Conservation (phyloP, 2,329 filamentous ascomycete genomes). For the Calonectria ilicicola region DNA sequence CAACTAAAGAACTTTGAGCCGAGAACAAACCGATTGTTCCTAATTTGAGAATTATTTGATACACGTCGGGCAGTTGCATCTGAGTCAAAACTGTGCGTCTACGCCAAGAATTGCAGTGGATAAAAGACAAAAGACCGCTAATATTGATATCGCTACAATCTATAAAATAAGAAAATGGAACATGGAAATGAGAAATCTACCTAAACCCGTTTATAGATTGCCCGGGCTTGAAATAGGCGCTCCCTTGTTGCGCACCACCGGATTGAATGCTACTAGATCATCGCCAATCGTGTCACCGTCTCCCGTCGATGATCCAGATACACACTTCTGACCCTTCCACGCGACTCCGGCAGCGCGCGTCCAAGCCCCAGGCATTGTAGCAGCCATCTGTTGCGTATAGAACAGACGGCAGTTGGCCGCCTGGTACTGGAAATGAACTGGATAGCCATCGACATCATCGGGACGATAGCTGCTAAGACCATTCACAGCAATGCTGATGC, state of each 20-base stretch:
- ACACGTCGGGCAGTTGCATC: too few relatives aligned
- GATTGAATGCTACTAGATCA: not conserved
- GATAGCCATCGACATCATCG: slow-evolving; percentile 2
- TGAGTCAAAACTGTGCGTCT: too few relatives aligned
- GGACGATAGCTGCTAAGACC: slow-evolving; percentile 11
- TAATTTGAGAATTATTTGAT: too few relatives aligned
- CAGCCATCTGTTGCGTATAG: slow-evolving; percentile 8
- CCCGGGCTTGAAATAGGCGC: not conserved
- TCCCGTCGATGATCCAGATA: not conserved
- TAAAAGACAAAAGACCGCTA: too few relatives aligned
- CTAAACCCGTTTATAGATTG: not conserved
- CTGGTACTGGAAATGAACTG: slow-evolving; percentile 30
- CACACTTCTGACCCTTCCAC: slow-evolving; percentile 9
- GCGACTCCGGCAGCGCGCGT: not conserved
- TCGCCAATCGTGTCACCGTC: slow-evolving; percentile 1
- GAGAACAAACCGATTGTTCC: too few relatives aligned
- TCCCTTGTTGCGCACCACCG: not conserved
- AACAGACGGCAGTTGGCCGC: slow-evolving; percentile 28
- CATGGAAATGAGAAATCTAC: not conserved
- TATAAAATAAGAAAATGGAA: not conserved
- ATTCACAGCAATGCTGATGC: slow-evolving; percentile 6
- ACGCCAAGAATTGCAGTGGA: too few relatives aligned
- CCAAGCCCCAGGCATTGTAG: slow-evolving; percentile 1
- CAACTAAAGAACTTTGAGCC: too few relatives aligned
- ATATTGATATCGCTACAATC: too few relatives aligned